Evolutionary conservation across 73 alveolate species (phyloP).

Genomic region (Tetrahymena borealis): DNA sequence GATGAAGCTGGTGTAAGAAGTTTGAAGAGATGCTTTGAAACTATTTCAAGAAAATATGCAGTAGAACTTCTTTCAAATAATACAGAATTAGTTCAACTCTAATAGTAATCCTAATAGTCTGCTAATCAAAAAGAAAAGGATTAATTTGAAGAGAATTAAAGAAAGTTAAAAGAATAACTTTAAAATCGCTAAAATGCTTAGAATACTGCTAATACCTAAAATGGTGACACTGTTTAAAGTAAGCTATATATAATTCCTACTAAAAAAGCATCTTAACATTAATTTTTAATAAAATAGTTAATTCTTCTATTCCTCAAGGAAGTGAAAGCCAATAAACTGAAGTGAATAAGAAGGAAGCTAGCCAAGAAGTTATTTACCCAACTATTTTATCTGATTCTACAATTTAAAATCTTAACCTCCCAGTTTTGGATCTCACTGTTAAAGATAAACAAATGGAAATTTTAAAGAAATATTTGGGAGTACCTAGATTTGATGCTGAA

Average conservation of each 20-base stretch:
- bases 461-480: conserved; percentile 12
- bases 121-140: conserved; percentile 1
- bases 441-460: conserved; percentile 13
- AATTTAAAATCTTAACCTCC: not conserved
- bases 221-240: not conserved
- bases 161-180: conserved; percentile 3
- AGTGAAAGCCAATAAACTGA: not conserved
- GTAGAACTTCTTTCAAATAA: conserved; percentile 47
- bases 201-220: not conserved
- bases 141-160: not conserved
- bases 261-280: not conserved
- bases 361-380: not conserved
- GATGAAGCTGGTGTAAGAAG: conserved; percentile 79
- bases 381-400: not conserved
- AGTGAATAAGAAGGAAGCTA: not conserved
- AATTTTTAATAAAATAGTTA: not conserved
- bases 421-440: conserved; percentile 4
- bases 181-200: not conserved
- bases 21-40: conserved; percentile 67
- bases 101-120: not conserved
- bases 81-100: not conserved
- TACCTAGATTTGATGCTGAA: conserved; percentile 26
- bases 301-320: not conserved
- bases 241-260: not conserved
- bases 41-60: conserved; percentile 67